phyloP scores from a whole-genome alignment of 2,329 filamentous ascomycete species.

The Verticillium nonalfalfae region DNA sequence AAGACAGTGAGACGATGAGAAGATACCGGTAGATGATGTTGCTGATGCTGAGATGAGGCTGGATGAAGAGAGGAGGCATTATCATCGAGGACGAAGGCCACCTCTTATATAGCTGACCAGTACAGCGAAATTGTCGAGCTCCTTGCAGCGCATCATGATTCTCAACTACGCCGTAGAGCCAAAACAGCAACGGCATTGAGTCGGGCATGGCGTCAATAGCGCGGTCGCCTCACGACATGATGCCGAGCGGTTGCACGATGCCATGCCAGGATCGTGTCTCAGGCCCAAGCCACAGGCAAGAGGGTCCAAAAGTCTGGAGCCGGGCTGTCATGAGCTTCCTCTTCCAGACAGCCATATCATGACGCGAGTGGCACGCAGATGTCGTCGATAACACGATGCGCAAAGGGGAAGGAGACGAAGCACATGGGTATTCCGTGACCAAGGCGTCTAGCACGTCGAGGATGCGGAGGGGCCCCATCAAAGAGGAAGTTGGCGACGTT shows the following conservation, averaged over 20 bases:
- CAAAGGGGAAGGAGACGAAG: background rate
- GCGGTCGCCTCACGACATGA: background rate
- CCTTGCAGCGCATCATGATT: background rate
- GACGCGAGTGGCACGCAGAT: conserved; percentile 26
- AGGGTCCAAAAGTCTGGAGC: background rate
- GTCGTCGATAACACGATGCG: conserved; percentile 53
- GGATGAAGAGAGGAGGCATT: background rate
- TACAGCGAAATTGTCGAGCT: background rate
- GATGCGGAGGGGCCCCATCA: conserved; percentile 7
- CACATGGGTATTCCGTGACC: conserved; percentile 9
- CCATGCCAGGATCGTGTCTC: background rate
- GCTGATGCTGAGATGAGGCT: background rate
- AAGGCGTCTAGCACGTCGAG: background rate
- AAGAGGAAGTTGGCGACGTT: conserved; percentile 1
- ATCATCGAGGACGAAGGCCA: background rate
- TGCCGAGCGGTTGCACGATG: background rate
- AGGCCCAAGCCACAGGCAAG: background rate
- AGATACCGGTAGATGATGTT: background rate
- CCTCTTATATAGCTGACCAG: background rate
- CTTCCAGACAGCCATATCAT: background rate
- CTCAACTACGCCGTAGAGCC: background rate
- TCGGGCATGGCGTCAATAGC: background rate
- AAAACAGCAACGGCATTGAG: background rate
- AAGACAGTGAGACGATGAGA: background rate
- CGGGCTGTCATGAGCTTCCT: background rate